Percentiles rank a stretch among this genome's conserved stretches.
These are phyloP conservation scores for Posidonia oceanica DNA, from an alignment of 116 monocot species.

Conservation along the genomic window DNA sequence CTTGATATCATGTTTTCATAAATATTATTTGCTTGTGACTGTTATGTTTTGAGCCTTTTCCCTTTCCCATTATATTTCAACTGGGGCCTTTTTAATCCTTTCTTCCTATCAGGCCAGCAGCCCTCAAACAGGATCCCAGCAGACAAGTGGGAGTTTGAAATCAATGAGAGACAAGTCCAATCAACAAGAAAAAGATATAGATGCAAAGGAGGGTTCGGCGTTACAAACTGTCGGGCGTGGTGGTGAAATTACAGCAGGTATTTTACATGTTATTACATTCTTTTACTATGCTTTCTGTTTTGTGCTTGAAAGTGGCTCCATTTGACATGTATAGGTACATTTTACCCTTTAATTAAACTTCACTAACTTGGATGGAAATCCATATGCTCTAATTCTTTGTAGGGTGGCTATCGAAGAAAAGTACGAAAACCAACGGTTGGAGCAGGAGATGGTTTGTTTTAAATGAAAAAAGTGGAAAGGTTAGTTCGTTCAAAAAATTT, in stretches of 20 bases:
- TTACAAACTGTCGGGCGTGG: constrained; percentile 74
- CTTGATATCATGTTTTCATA: no score
- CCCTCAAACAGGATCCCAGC: constrained; percentile 62
- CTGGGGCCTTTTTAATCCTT: background rate
- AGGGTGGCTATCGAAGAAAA: constrained; percentile 84
- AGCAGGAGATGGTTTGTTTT: constrained; percentile 93
- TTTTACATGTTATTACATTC: background rate
- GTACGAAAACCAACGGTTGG: constrained; percentile 85
- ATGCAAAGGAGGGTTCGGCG: constrained; percentile 64
- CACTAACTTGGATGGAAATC: background rate
- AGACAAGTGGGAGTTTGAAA: constrained; percentile 69
- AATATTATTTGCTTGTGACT: background rate
- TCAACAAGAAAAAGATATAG: constrained; percentile 82
- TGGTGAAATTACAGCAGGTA: constrained; percentile 95
- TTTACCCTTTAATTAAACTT: background rate
- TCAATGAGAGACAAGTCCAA: constrained; percentile 81
- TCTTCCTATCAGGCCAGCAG: constrained; percentile 48
- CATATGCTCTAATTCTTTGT: background rate
- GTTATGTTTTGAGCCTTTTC: background rate
- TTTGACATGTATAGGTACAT: background rate
- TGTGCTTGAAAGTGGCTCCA: background rate
- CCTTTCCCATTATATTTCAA: background rate
- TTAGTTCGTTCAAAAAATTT: constrained; percentile 8
- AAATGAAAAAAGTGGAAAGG: constrained; percentile 96
- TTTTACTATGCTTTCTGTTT: no score